Evolutionary conservation across 768 basidiomycete species (phyloP), one percentile per base, ranked within the genome.

Genomic region (Gautieria morchelliformis): DNA sequence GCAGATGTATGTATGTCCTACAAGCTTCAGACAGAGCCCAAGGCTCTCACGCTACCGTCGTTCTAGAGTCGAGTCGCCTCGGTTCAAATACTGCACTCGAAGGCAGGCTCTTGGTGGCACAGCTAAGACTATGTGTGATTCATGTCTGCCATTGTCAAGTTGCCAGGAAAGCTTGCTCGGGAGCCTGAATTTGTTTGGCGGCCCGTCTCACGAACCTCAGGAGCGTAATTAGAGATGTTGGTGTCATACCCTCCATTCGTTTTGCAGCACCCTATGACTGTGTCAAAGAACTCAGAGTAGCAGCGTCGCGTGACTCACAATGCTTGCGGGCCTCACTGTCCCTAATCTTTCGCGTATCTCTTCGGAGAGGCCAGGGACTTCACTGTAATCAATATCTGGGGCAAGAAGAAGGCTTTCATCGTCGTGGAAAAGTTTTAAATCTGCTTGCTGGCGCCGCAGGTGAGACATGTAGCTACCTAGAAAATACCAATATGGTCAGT

Each of bases 241-340:
- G 92, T 3, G 93, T 95, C 80, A 94, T 89, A 8, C 93, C 93
- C 66, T 94, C 92, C 82, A 94, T 92, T 27, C 92, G 75, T 68
- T 92, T 93, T 15, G 88, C 93, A 4, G 87, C 87, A n/a, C 92
- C 92, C 91, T 93, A 56, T 35, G 12, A 32, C 48, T 40, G 40
- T 49, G 12, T 42, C 35, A 54, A 30, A 35, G 22, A 20, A n/a
- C 20, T 27, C 20, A n/a, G 11, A 27, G 10, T 39, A 19, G 17
- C 32, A 39, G 35, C 30, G 15, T 10, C 45, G 45, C 37, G 22
- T 0, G 24, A 67, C 75, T 62, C 62, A 84, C 89, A 55, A 93
- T 78, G 10, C 82, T 91, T 15, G 76, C 75, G 0, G 93, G 93
- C 51, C 79, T 71, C 1, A 85, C 78, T 4, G 64, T 70, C 45